Base-by-base conservation (phyloP, 2,329 filamentous ascomycete species). In the Mariannaea sp. region DNA sequence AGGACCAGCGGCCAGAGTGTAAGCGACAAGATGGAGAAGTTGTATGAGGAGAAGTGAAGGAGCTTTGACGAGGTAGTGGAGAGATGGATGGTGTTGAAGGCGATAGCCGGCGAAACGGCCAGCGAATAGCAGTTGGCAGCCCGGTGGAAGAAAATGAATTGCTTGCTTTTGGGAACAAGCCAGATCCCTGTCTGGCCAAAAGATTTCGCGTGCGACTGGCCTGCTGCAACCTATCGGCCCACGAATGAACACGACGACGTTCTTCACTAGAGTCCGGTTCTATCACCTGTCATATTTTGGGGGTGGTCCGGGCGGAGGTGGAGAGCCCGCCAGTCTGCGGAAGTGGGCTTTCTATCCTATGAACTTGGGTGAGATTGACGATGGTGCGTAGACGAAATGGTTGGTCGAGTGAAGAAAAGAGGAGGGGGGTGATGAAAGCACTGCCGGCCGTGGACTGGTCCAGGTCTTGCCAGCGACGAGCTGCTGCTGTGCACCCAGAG, bases 201-300 rank as follows among this genome's bases (percentile, higher is more conserved):
- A 41, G 40, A 45, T 49, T 49, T 35, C 29, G 45, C 41, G 45
- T 41, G 45, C 44, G 32, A 49, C 51, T 40, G 9, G 36, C 40
- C 38, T 45, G 51, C 30, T 29, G 39, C 42, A 52, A 30, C 42
- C 42, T 35, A 27, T 45, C 51, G 40, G 45, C 39, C 40, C 45
- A 49, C 24, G 45, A 54, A 54, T 44, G 39, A 49, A 54, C 44
- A 54, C 40, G 40, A 44, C 26, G 16, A 42, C 29, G 38, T 35
- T 46, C 49, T 30, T 52, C 39, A 39, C 40, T 54, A 55, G 41
- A 46, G 41, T 30, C 36, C 27, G 22, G 36, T 49, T 53, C 53
- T 56, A 49, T 53, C 49, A 53, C 44, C 53, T 53, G 17, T 56
- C 53, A 56, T 56, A 49, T 56, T 56, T 53, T 49, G 36, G 45